phyloP scores from a whole-genome alignment of 805 yeast species.

The Zygosaccharomyces kombuchaensis region DNA sequence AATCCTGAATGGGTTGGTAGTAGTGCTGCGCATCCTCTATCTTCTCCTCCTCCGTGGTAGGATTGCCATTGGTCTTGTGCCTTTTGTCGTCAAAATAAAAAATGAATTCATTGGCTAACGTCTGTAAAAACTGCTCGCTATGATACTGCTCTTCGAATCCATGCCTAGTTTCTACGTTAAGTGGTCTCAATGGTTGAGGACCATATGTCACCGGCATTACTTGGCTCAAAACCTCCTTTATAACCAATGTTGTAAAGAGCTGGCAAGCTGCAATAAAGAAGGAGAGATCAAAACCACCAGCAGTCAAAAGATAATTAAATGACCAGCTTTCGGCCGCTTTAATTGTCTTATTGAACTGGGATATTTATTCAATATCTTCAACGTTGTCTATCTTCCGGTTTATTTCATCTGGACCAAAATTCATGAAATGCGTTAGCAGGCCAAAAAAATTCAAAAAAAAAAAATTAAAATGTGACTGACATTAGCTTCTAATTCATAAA shows the following conservation, averaged over 20 bases:
- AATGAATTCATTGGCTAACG: constrained; percentile 63
- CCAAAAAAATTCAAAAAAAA: not conserved
- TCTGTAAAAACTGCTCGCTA: constrained; percentile 47
- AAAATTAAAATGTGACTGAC: not conserved
- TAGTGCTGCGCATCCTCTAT: constrained; percentile 40
- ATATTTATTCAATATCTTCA: not conserved
- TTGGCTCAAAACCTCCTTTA: not conserved
- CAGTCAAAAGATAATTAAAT: not conserved
- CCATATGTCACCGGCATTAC: constrained; percentile 31
- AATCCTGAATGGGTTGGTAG: constrained; percentile 73
- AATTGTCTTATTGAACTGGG: not conserved
- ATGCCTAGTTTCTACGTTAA: constrained; percentile 59
- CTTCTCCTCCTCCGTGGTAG: constrained; percentile 55
- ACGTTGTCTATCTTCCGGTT: not conserved
- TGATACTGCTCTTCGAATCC: constrained; percentile 58
- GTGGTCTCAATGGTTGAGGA: constrained; percentile 41
- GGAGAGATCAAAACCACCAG: not conserved
- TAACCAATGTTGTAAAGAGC: not conserved
- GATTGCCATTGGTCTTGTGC: constrained; percentile 85
- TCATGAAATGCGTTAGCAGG: not conserved
- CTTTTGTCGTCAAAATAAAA: constrained; percentile 89
- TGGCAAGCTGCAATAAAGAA: not conserved
- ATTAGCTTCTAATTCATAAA: not conserved
- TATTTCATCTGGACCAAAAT: not conserved
- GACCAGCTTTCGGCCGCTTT: not conserved